phyloP scores from a whole-genome alignment of 169 alveolate species.

The Eimeria falciformis region DNA sequence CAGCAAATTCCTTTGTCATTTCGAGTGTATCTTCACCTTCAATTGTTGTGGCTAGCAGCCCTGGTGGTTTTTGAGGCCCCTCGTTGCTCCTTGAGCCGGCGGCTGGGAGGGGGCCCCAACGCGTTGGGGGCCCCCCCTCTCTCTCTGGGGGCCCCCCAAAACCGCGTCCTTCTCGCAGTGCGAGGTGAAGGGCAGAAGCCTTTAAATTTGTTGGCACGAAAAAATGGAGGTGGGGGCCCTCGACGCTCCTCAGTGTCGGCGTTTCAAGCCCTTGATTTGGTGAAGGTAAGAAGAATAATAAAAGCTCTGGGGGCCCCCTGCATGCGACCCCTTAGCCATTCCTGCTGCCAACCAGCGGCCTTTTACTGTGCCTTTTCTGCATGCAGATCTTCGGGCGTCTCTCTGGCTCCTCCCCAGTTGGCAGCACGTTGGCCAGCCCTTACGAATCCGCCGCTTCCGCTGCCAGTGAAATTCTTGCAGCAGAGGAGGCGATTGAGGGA shows the following conservation, averaged over 20 bases:
- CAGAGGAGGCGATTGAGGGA: not conserved
- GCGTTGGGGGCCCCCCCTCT: too few relatives aligned
- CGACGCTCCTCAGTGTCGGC: not conserved
- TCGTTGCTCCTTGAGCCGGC: not conserved
- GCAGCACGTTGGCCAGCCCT: slow-evolving; percentile 64
- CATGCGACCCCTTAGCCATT: not conserved
- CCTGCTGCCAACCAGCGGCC: not conserved
- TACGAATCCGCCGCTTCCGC: slow-evolving; percentile 46
- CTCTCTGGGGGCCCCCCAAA: too few relatives aligned
- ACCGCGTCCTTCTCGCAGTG: not conserved
- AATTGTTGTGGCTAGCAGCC: not conserved
- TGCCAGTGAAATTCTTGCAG: not conserved
- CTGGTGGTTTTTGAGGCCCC: not conserved
- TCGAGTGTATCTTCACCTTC: not conserved
- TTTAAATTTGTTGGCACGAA: not conserved
- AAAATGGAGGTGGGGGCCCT: not conserved
- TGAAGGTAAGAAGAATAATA: not conserved
- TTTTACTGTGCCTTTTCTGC: not conserved
- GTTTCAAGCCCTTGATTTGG: not conserved
- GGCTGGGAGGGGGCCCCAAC: not conserved
- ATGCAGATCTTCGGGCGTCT: slow-evolving; percentile 68
- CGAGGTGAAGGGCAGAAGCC: too few relatives aligned
- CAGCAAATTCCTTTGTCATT: too few relatives aligned
- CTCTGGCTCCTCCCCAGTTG: slow-evolving; percentile 40
- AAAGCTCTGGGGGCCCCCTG: slow-evolving; percentile 8